Evolutionary conservation across 2,329 filamentous ascomycete species (phyloP).

Genomic region (Pezicula neosporulosa): DNA sequence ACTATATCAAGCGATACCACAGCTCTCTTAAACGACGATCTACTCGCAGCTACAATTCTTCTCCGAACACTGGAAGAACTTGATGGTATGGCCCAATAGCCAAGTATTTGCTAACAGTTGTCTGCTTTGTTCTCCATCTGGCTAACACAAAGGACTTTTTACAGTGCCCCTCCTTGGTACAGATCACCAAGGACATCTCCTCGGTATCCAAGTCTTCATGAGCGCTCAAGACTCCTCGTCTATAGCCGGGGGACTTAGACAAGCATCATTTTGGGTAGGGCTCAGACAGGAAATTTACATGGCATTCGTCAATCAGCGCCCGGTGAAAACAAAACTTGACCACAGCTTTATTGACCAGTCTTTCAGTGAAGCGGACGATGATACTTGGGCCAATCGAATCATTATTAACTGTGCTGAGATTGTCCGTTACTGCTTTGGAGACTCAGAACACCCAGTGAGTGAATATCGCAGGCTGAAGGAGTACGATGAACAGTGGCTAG

Average conservation of each 20-base stretch:
- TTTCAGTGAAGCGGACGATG: conserved; percentile 44
- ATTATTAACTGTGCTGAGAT: conserved; percentile 62
- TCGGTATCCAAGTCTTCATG: conserved; percentile 30
- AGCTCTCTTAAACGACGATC: conserved; percentile 43
- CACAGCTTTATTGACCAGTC: conserved; percentile 49
- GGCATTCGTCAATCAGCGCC: conserved; percentile 36
- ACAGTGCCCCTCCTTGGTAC: conserved; percentile 9
- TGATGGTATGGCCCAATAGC: conserved; percentile 10
- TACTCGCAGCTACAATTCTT: conserved; percentile 53
- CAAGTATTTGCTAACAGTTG: too few relatives aligned
- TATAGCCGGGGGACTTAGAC: conserved; percentile 33
- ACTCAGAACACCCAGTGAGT: conserved; percentile 25
- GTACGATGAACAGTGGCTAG: conserved; percentile 44
- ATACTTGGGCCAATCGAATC: conserved; percentile 57
- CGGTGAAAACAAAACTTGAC: conserved; percentile 48
- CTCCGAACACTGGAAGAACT: conserved; percentile 56
- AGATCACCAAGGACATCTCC: conserved; percentile 17
- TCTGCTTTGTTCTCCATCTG: not conserved
- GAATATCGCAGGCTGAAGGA: conserved; percentile 34
- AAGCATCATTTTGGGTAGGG: conserved; percentile 53
- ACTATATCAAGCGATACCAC: conserved; percentile 39
- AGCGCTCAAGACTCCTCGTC: conserved; percentile 25
- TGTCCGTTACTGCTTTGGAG: conserved; percentile 58
- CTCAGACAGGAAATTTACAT: conserved; percentile 58
- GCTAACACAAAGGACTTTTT: not conserved